phyloP scores from a whole-genome alignment of 2,329 filamentous ascomycete genomes.

The Leptographium flavum region DNA sequence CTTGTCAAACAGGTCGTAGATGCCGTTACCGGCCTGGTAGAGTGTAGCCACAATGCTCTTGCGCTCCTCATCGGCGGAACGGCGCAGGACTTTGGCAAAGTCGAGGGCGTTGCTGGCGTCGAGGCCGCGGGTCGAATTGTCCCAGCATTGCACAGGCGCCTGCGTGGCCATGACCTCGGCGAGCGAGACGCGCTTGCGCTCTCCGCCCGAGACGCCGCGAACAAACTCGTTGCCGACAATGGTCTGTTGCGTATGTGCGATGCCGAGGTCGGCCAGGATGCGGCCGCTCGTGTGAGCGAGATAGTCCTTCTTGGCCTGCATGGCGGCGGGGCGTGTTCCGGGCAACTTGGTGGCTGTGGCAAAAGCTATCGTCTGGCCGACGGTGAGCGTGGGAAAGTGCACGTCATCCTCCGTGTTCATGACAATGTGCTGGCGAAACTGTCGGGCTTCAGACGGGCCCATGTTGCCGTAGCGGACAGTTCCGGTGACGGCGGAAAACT shows the following conservation, averaged over 20 bases:
- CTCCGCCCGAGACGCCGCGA: constrained; percentile 45
- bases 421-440: background rate
- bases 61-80: background rate
- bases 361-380: background rate
- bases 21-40: constrained; percentile 51
- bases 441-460: background rate
- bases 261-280: background rate
- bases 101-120: background rate
- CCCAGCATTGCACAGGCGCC: constrained; percentile 46
- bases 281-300: background rate
- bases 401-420: background rate
- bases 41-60: constrained; percentile 16
- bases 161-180: constrained; percentile 43
- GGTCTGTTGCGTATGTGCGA: background rate
- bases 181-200: constrained; percentile 52
- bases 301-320: background rate
- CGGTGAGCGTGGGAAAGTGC: background rate
- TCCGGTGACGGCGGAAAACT: background rate
- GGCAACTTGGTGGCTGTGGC: background rate
- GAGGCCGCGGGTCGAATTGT: constrained; percentile 48
- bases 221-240: background rate
- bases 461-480: background rate
- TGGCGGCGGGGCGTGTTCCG: background rate
- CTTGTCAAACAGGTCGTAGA: constrained; percentile 51
- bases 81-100: background rate